Conservation (phyloP, 352 stramenopile species). For the Phytophthora kernoviae region DNA sequence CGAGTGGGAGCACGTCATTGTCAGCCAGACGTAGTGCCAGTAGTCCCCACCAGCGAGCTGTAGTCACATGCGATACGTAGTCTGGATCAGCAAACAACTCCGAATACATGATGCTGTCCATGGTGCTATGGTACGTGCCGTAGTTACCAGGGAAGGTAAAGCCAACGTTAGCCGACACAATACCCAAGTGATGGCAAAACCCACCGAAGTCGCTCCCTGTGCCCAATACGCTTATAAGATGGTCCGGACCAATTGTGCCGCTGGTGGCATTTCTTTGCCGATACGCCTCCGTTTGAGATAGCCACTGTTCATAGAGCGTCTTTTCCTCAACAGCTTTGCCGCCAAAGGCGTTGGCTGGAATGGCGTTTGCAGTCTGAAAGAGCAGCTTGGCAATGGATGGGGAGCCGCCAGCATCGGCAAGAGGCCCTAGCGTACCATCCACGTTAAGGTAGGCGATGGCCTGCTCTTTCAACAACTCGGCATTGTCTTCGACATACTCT, state of each 20-base stretch:
- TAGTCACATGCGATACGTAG: slow-evolving; percentile 51
- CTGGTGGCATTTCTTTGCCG: slow-evolving; percentile 21
- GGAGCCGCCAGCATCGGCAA: slow-evolving; percentile 55
- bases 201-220: slow-evolving; percentile 69
- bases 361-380: slow-evolving; percentile 51
- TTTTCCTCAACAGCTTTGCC: slow-evolving; percentile 19
- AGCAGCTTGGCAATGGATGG: slow-evolving; percentile 74
- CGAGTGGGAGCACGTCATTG: slow-evolving; percentile 51
- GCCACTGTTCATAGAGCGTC: slow-evolving; percentile 49
- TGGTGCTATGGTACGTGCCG: slow-evolving; percentile 83
- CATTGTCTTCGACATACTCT: slow-evolving; percentile 79
- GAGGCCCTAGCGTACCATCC: slow-evolving; percentile 65
- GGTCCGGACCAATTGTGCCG: slow-evolving; percentile 42
- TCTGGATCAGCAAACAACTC: slow-evolving; percentile 56
- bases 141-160: slow-evolving; percentile 50
- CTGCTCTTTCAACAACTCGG: slow-evolving; percentile 48
- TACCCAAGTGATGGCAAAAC: slow-evolving; percentile 83
- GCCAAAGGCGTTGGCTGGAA: slow-evolving; percentile 57
- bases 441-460: slow-evolving; percentile 88
- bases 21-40: slow-evolving; percentile 60
- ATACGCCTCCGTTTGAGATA: slow-evolving; percentile 28
- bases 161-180: slow-evolving; percentile 72
- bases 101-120: slow-evolving; percentile 82
- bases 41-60: slow-evolving; percentile 54
- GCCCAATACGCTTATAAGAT: slow-evolving; percentile 53